Evolutionary conservation across 2,329 filamentous ascomycete species (phyloP), one percentile per base, ranked within the genome.

Genomic region (Aspergillus fructus): DNA sequence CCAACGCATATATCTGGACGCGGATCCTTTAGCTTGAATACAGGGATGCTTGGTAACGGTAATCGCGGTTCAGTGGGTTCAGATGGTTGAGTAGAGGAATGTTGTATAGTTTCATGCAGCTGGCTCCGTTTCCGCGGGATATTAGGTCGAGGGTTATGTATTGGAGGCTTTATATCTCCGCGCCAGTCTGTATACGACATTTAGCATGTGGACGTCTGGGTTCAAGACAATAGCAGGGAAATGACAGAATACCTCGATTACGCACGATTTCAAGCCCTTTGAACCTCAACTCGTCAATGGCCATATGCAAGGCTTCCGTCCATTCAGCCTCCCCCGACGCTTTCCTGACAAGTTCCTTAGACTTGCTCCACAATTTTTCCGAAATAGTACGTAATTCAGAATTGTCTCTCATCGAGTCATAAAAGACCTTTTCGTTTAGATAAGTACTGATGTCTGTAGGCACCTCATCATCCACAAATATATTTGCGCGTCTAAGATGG

Each of bases 101-200:
- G 5, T 27, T 27, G 24, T 8, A 27, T 27, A 27, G 24, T 27
- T 27, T 27, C 5, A 27, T 27, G 5, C 24, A 27, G 24, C 24
- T 27, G 24, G 24, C 24, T 27, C 24, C 24, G 24, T 27, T 27
- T 27, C 24, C 24, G 24, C 24, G 24, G 24, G 24, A 27, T 27
- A 27, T 27, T 27, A 27, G 24, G 24, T 27, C 8, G 5, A 27
- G 24, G 41, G 24, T 59, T 59, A 17, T 51, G 17, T 15, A 59
- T 34, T 37, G 42, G 47, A 47, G 56, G 47, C n/a, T 59, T 55
- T 15, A 55, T n/a, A 43, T 59, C 52, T 43, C 2, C 47, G 9
- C 47, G 41, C 47, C 52, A 55, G 27, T 48, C 56, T 55, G 2
- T n/a, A 39, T 39, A 13, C n/a, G 53, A 15, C 11, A 34, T 2